Evolutionary conservation across 2,329 filamentous ascomycete genomes (phyloP).

Genomic region (Fusarium tupiense): DNA sequence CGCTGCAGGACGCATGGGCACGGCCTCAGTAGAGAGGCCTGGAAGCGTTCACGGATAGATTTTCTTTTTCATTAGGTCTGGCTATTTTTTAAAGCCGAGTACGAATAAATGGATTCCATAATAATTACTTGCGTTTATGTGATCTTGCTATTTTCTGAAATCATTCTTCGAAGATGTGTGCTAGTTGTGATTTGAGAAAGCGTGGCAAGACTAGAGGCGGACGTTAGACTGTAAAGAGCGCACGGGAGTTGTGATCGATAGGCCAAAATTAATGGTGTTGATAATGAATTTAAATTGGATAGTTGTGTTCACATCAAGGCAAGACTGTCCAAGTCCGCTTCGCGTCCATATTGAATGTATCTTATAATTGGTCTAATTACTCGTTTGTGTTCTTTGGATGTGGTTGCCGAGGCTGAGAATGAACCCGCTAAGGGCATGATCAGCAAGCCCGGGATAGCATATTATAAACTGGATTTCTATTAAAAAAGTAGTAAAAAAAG

Average conservation of each 20-base stretch:
- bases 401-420: background rate
- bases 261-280: background rate
- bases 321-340: too few relatives aligned
- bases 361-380: too few relatives aligned
- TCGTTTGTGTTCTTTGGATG: background rate
- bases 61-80: constrained; percentile 43
- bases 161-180: too few relatives aligned
- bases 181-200: background rate
- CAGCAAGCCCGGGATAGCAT: too few relatives aligned
- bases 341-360: too few relatives aligned
- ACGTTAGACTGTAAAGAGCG: background rate
- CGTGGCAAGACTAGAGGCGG: background rate
- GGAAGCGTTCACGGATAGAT: constrained; percentile 48
- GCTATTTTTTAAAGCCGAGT: constrained; percentile 33
- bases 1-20: constrained; percentile 45
- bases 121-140: background rate
- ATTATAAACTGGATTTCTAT: too few relatives aligned
- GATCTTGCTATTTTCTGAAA: background rate
- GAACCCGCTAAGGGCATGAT: background rate
- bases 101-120: constrained; percentile 36
- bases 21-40: constrained; percentile 45
- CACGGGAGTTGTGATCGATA: background rate
- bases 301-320: too few relatives aligned
- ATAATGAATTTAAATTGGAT: background rate
- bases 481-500: too few relatives aligned